These are phyloP conservation scores for Starmerella roubikii DNA, from an alignment of 805 yeast species.

Conservation along the genomic window DNA sequence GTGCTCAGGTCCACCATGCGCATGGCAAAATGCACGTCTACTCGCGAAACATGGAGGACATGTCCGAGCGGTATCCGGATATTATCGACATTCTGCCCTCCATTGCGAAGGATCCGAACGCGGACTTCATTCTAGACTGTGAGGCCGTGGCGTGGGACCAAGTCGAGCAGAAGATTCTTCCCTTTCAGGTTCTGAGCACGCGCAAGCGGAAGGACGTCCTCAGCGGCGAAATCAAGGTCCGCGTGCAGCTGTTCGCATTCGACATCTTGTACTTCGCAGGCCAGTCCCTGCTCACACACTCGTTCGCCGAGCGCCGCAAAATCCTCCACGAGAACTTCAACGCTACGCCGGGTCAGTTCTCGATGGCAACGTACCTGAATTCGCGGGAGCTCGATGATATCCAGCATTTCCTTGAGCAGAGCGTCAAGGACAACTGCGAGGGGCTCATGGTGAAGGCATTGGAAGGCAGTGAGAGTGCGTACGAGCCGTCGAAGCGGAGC, in stretches of 20 bases:
- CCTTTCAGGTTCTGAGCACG: constrained; percentile 86
- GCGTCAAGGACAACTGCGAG: constrained; percentile 82
- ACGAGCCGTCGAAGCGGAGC: constrained; percentile 91
- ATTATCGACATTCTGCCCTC: constrained; percentile 54
- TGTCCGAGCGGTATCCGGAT: constrained; percentile 94
- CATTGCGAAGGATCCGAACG: constrained; percentile 30
- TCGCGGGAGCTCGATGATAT: constrained; percentile 60
- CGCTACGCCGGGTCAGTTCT: constrained; percentile 61
- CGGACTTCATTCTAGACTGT: constrained; percentile 70
- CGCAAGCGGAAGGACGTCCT: constrained; percentile 89
- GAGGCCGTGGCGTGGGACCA: constrained; percentile 98
- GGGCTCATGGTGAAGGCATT: constrained; percentile 91
- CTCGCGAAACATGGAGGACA: constrained; percentile 91
- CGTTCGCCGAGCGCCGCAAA: constrained; percentile 59
- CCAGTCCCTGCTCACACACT: constrained; percentile 48
- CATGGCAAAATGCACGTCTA: constrained; percentile 60
- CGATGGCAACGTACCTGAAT: constrained; percentile 62
- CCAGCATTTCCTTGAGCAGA: constrained; percentile 72
- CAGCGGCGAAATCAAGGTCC: constrained; percentile 73
- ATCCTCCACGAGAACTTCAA: constrained; percentile 43
- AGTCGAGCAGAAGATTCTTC: constrained; percentile 61
- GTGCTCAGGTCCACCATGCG: constrained; percentile 80
- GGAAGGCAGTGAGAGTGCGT: constrained; percentile 64
- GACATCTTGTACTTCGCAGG: constrained; percentile 70
- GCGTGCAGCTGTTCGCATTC: constrained; percentile 85